A percentile compares a stretch with the other conserved stretches of the same genome.
Evolutionary conservation across 805 yeast genomes (phyloP).

Genomic region (Candida succiphila): DNA sequence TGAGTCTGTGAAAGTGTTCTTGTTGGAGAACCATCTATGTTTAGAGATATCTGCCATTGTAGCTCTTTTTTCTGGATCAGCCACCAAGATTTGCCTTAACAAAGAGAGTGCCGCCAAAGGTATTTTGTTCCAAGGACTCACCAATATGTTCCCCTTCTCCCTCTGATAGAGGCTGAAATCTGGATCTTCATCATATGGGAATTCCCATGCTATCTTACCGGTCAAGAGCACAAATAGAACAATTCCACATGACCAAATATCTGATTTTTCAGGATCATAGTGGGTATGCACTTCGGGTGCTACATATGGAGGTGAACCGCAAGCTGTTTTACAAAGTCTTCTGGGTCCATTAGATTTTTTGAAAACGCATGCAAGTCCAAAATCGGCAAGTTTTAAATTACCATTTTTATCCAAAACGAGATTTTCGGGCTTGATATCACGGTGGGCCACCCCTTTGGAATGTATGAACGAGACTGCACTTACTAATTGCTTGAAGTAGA

Average conservation of each 20-base stretch:
- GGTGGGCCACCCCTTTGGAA: slow-evolving; percentile 51
- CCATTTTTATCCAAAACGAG: slow-evolving; percentile 54
- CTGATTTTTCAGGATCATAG: slow-evolving; percentile 50
- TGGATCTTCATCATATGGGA: slow-evolving; percentile 42
- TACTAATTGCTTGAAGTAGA: slow-evolving; percentile 57
- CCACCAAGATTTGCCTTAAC: slow-evolving; percentile 41
- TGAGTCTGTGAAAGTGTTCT: slow-evolving; percentile 30
- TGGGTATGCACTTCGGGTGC: slow-evolving; percentile 54
- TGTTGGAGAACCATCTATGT: slow-evolving; percentile 47
- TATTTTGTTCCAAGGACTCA: slow-evolving; percentile 48
- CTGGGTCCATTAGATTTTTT: slow-evolving; percentile 36
- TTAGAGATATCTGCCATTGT: slow-evolving; percentile 28
- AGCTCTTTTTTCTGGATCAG: slow-evolving; percentile 35
- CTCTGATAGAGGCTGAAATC: slow-evolving; percentile 29
- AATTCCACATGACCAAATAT: slow-evolving; percentile 65
- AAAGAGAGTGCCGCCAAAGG: slow-evolving; percentile 39
- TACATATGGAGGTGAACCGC: slow-evolving; percentile 72
- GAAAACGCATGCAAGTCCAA: slow-evolving; percentile 62
- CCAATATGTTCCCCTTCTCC: background rate
- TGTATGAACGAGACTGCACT: slow-evolving; percentile 55
- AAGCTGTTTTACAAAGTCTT: slow-evolving; percentile 38
- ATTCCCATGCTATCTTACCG: slow-evolving; percentile 69
- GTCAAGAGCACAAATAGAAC: slow-evolving; percentile 51
- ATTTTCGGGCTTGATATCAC: slow-evolving; percentile 65
- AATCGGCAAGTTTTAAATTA: slow-evolving; percentile 65